Conservation (phyloP, 2,329 filamentous ascomycete genomes). For the Chaetothyriales sp. region DNA sequence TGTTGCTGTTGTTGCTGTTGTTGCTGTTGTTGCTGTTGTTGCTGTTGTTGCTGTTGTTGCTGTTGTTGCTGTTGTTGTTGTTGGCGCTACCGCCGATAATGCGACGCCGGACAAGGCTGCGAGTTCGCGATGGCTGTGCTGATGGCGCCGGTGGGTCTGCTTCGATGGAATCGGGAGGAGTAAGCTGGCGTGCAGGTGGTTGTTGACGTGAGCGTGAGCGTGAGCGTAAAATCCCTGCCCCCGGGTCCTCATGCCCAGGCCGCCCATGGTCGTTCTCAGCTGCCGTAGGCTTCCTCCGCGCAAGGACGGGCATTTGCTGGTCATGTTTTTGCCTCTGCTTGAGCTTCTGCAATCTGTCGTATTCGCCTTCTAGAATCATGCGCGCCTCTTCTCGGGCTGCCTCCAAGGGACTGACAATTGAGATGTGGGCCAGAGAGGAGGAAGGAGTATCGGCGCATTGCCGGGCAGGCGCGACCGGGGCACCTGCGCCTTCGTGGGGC, state of each 20-base stretch:
- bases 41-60: slow-evolving; percentile 31
- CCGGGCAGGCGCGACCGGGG: background rate
- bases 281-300: background rate
- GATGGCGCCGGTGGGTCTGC: background rate
- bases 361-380: slow-evolving; percentile 16
- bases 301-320: background rate
- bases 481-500: background rate
- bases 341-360: slow-evolving; percentile 11
- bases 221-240: background rate
- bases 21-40: slow-evolving; percentile 57
- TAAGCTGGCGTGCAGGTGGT: background rate
- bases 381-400: slow-evolving; percentile 17
- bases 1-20: slow-evolving; percentile 36
- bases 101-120: background rate
- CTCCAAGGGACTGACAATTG: slow-evolving; percentile 9
- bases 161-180: background rate
- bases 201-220: background rate
- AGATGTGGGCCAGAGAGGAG: background rate
- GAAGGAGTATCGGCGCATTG: background rate
- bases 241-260: background rate
- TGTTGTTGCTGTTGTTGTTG: background rate
- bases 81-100: background rate
- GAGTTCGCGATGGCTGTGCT: background rate
- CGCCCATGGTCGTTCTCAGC: background rate
- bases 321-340: slow-evolving; percentile 4